Conservation (phyloP, 2,329 filamentous ascomycete genomes). For the Alternaria triticina region DNA sequence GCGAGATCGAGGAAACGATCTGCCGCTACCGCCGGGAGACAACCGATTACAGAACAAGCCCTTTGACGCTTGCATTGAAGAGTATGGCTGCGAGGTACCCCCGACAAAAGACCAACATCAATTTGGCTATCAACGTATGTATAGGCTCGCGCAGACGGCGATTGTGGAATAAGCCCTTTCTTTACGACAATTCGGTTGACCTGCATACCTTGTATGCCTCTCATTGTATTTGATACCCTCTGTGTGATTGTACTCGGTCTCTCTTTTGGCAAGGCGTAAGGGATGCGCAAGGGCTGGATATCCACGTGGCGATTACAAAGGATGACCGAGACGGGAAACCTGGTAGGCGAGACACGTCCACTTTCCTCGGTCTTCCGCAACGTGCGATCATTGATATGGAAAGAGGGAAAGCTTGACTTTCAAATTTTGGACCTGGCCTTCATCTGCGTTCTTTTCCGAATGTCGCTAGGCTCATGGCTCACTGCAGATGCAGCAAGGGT, state of each 20-base stretch:
- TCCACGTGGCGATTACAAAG: neutral
- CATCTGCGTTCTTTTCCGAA: neutral
- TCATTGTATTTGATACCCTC: neutral
- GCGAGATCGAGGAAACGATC: slow-evolving; percentile 51
- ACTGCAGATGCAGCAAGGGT: neutral
- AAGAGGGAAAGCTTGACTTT: neutral
- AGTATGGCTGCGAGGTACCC: slow-evolving; percentile 30
- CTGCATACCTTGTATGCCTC: neutral
- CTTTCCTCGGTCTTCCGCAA: neutral
- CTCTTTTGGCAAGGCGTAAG: neutral
- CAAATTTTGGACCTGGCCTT: neutral
- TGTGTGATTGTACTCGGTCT: neutral
- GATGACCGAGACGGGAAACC: neutral
- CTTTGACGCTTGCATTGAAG: slow-evolving; percentile 49
- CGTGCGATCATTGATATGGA: neutral
- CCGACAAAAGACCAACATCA: slow-evolving; percentile 13
- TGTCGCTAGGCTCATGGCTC: neutral
- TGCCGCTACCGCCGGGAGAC: slow-evolving; percentile 34
- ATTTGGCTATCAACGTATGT: slow-evolving; percentile 32
- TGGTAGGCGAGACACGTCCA: neutral
- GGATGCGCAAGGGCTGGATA: neutral
- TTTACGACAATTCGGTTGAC: neutral
- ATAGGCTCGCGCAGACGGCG: slow-evolving; percentile 28
- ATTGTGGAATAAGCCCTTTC: slow-evolving; percentile 15
- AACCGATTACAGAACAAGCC: slow-evolving; percentile 47